Conservation (phyloP, 2,329 filamentous ascomycete genomes). For the Nemania bipapillata region DNA sequence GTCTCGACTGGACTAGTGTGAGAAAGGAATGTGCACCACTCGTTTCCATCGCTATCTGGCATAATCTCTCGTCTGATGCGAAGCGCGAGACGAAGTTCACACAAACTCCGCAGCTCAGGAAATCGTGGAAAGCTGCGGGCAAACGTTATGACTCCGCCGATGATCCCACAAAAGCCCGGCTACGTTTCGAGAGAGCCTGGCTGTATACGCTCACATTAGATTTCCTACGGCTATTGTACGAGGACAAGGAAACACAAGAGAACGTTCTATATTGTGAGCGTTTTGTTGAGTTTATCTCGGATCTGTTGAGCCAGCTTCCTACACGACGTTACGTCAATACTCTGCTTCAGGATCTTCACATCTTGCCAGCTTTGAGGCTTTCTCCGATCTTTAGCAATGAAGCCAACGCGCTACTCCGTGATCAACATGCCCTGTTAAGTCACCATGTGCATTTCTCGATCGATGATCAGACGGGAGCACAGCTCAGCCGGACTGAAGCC, state of each 20-base stretch:
- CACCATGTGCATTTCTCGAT: conserved; percentile 92
- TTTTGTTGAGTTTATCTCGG: conserved; percentile 89
- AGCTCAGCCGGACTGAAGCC: conserved; percentile 76
- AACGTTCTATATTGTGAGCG: conserved; percentile 86
- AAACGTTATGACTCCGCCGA: conserved; percentile 91
- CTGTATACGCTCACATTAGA: conserved; percentile 86
- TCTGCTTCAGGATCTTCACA: conserved; percentile 84
- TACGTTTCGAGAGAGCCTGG: conserved; percentile 94
- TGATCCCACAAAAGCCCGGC: conserved; percentile 76
- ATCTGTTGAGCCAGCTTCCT: conserved; percentile 91
- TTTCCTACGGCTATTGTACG: conserved; percentile 80
- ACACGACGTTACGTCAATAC: conserved; percentile 94
- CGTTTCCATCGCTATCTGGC: conserved; percentile 95
- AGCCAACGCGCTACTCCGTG: conserved; percentile 79
- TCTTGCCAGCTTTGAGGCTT: conserved; percentile 78
- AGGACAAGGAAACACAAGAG: conserved; percentile 64
- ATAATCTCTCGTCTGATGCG: conserved; percentile 83
- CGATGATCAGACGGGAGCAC: conserved; percentile 86
- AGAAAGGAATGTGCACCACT: conserved; percentile 96
- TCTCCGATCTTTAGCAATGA: conserved; percentile 82
- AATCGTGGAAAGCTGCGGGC: conserved; percentile 86
- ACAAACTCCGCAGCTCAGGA: conserved; percentile 78
- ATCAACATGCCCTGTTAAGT: conserved; percentile 80
- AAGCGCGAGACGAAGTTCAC: conserved; percentile 78
- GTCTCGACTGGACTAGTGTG: conserved; percentile 85